phyloP scores from a whole-genome alignment of 2,329 filamentous ascomycete genomes.

The Aureobasidium zeae region DNA sequence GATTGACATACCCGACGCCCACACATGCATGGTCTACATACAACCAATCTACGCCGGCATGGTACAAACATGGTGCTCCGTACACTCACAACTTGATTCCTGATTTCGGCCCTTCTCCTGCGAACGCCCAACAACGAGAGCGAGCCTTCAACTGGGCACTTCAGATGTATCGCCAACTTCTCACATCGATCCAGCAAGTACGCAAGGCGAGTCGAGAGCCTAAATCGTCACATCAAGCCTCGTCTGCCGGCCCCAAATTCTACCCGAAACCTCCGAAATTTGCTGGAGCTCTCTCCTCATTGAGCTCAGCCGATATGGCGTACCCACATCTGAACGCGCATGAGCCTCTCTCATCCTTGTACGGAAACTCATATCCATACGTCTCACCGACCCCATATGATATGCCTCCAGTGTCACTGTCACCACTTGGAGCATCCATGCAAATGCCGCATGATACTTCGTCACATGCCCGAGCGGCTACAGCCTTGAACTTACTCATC shows the following conservation, averaged over 20 bases:
- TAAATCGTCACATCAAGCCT: conserved; percentile 30
- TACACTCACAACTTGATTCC: not conserved
- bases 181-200: conserved; percentile 40
- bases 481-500: conserved; percentile 62
- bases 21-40: conserved; percentile 6
- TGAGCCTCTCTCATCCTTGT: not conserved
- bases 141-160: conserved; percentile 38
- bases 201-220: conserved; percentile 31
- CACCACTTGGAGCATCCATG: too few species aligned
- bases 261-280: conserved; percentile 54
- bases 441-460: conserved; percentile 29
- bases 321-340: not conserved
- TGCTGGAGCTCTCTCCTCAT: conserved; percentile 32
- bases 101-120: conserved; percentile 29
- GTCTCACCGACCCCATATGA: conserved; percentile 22
- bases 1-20: conserved; percentile 1
- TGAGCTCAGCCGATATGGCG: not conserved
- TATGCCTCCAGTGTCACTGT: conserved; percentile 28
- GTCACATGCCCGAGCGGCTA: conserved; percentile 46
- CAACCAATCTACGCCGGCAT: not conserved
- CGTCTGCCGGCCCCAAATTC: conserved; percentile 46
- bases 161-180: conserved; percentile 40
- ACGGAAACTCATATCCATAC: conserved; percentile 12
- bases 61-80: not conserved
- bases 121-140: conserved; percentile 36